Evolutionary conservation across 106 monocot species (phyloP).

Genomic region (Allium fistulosum): DNA sequence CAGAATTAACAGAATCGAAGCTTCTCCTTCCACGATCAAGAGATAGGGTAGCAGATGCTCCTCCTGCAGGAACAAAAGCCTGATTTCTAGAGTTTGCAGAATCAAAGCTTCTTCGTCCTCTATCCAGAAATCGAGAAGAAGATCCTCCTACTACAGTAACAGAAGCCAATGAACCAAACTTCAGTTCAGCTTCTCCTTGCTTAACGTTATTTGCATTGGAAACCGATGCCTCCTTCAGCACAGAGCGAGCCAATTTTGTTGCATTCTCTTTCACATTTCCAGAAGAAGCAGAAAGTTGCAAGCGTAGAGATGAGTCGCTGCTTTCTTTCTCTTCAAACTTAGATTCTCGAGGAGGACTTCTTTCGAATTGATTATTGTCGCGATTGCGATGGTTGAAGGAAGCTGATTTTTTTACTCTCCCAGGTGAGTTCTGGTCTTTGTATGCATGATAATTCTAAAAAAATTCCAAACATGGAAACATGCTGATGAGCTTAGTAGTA

Average conservation of each 20-base stretch:
- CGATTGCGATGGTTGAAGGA: no score
- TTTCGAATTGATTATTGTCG: no score
- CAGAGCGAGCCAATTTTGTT: conserved; percentile 10
- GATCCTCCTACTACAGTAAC: conserved; percentile 11
- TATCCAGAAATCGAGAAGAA: no score
- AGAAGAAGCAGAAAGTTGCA: conserved; percentile 3
- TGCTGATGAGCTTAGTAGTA: not conserved
- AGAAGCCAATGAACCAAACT: conserved; percentile 47
- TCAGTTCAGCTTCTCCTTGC: conserved; percentile 18
- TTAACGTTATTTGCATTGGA: conserved; percentile 9
- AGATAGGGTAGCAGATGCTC: no score
- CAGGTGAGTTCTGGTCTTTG: conserved; percentile 25
- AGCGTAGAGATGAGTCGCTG: conserved; percentile 10
- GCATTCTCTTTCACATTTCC: conserved; percentile 23
- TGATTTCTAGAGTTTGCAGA: conserved; percentile 8
- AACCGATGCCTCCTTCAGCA: conserved; percentile 15
- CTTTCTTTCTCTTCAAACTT: conserved; percentile 14
- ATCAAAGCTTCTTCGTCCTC: conserved; percentile 4
- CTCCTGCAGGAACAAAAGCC: not conserved
- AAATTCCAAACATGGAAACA: conserved; percentile 4
- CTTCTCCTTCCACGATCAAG: no score
- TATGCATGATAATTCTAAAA: conserved; percentile 33
- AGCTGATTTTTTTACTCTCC: conserved; percentile 30
- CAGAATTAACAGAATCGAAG: no score
- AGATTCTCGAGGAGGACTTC: conserved; percentile 3